Percentiles rank a stretch among this genome's conserved stretches.
Conservation (phyloP, 2,329 filamentous ascomycete genomes). For the Penicillium sp. region DNA sequence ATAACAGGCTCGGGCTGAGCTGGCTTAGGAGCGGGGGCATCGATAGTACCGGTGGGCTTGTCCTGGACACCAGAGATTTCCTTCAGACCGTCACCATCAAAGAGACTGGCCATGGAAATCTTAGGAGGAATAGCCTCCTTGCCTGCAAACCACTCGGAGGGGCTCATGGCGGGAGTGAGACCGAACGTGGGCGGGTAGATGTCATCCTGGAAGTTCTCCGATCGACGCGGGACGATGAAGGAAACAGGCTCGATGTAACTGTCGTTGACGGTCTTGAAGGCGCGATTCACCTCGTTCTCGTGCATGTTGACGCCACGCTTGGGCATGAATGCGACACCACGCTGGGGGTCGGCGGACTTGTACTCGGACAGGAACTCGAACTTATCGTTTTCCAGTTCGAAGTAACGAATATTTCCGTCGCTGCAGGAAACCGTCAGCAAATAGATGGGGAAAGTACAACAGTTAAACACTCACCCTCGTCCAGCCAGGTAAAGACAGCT, state of each 20-base stretch:
- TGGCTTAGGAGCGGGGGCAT: conserved; percentile 56
- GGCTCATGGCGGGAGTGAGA: conserved; percentile 77
- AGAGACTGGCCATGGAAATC: conserved; percentile 91
- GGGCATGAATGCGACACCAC: conserved; percentile 91
- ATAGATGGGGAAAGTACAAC: too few species aligned
- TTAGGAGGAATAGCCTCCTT: conserved; percentile 85
- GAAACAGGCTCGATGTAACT: conserved; percentile 94
- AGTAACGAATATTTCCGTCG: conserved; percentile 99
- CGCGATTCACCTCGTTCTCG: conserved; percentile 94
- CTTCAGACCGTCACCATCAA: conserved; percentile 79
- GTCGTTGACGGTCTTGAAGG: conserved; percentile 97
- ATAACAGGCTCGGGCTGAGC: conserved; percentile 50
- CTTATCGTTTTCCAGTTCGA: conserved; percentile 97
- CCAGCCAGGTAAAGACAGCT: conserved; percentile 95
- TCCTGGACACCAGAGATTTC: conserved; percentile 65
- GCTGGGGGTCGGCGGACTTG: conserved; percentile 94
- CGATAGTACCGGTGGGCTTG: conserved; percentile 43
- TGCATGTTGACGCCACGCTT: conserved; percentile 95
- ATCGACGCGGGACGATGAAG: conserved; percentile 92
- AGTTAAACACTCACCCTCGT: conserved; percentile 74
- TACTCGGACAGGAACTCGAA: conserved; percentile 97
- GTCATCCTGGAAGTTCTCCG: conserved; percentile 95
- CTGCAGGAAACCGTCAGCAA: conserved; percentile 52
- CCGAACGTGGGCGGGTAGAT: conserved; percentile 90
- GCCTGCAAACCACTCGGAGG: conserved; percentile 83